These are phyloP conservation scores for Pulveroboletus ravenelii DNA, from an alignment of 768 basidiomycete species.

Conservation along the genomic window DNA sequence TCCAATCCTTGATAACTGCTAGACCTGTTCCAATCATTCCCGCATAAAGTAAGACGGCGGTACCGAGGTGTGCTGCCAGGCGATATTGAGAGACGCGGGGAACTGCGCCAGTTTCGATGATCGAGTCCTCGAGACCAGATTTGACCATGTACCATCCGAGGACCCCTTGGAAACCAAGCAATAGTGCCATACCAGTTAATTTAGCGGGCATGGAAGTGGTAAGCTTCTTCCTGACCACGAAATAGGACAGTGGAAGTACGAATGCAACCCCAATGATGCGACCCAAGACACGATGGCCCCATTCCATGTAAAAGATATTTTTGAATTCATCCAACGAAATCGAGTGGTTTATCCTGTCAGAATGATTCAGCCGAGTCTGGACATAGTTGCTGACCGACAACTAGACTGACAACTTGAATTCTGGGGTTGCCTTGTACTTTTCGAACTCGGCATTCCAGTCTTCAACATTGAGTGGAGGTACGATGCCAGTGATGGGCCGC, in stretches of 20 bases:
- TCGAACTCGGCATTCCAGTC: conserved; percentile 88
- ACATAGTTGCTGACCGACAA: neutral
- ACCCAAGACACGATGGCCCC: conserved; percentile 91
- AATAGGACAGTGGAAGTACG: conserved; percentile 80
- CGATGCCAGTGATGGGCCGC: conserved; percentile 83
- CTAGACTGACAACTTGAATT: conserved; percentile 82
- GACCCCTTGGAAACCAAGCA: conserved; percentile 87
- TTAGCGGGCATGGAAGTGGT: conserved; percentile 56
- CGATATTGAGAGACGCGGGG: conserved; percentile 97
- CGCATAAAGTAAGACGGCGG: conserved; percentile 86
- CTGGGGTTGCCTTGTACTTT: conserved; percentile 92
- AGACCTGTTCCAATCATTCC: conserved; percentile 88
- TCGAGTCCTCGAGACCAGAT: conserved; percentile 82
- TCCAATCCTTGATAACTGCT: conserved; percentile 73
- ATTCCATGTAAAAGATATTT: conserved; percentile 97
- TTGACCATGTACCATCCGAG: conserved; percentile 99
- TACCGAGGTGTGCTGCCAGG: conserved; percentile 89
- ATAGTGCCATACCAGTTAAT: conserved; percentile 65
- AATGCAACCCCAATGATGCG: conserved; percentile 82
- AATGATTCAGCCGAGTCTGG: neutral
- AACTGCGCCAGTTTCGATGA: conserved; percentile 75
- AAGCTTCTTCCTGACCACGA: conserved; percentile 65
- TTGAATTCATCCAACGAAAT: conserved; percentile 92
- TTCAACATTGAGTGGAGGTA: conserved; percentile 71
- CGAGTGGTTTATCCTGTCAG: conserved; percentile 74